phyloP scores from a whole-genome alignment of 805 yeast species.

The Candida sithepensis region DNA sequence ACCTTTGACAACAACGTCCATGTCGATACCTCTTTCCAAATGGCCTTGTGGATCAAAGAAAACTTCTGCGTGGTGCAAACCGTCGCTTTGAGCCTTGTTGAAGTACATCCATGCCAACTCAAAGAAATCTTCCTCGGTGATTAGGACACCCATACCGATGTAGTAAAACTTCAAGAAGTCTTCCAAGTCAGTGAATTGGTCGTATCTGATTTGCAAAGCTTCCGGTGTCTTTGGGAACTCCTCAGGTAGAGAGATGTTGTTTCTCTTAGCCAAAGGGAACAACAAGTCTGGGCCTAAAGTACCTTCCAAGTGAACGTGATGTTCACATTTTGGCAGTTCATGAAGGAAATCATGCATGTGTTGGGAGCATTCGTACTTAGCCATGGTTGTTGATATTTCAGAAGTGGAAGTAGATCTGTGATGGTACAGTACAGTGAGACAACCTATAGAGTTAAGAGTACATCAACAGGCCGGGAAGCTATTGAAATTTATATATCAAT shows the following conservation, averaged over 20 bases:
- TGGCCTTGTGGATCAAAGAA: conserved; percentile 88
- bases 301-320: conserved; percentile 82
- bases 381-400: too few relatives aligned
- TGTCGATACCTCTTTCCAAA: conserved; percentile 57
- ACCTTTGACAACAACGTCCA: conserved; percentile 62
- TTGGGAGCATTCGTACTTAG: conserved; percentile 29
- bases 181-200: conserved; percentile 62
- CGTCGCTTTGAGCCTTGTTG: conserved; percentile 52
- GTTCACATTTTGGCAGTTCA: conserved; percentile 84
- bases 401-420: too few relatives aligned
- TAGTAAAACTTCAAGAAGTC: conserved; percentile 78
- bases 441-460: neutral
- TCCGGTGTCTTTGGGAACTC: conserved; percentile 58
- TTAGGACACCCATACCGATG: conserved; percentile 75
- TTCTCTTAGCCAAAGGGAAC: conserved; percentile 65
- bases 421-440: too few relatives aligned
- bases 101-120: conserved; percentile 77
- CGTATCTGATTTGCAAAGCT: conserved; percentile 56
- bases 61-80: conserved; percentile 66
- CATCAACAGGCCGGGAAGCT: neutral
- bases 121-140: conserved; percentile 66
- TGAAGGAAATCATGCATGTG: conserved; percentile 49
- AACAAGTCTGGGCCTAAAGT: conserved; percentile 74
- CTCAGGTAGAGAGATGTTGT: conserved; percentile 56
- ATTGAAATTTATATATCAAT: neutral